These are phyloP conservation scores for Colletotrichum abscissum DNA, from an alignment of 2,329 filamentous ascomycete genomes.

Conservation along the genomic window DNA sequence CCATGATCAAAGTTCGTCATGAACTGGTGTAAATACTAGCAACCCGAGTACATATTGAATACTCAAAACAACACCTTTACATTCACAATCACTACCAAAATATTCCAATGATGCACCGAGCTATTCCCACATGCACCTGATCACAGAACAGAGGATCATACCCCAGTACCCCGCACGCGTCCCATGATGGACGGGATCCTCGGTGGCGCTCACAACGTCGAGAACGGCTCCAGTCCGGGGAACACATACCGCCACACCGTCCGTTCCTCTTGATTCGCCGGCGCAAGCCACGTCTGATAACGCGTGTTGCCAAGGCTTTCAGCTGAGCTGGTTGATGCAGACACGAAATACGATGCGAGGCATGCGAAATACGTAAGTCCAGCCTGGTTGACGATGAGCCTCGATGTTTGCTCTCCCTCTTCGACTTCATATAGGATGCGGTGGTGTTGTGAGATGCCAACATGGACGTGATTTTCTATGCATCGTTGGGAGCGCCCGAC, in stretches of 20 bases:
- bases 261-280: not conserved
- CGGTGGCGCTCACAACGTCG: not conserved
- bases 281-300: not conserved
- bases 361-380: not conserved
- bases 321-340: not conserved
- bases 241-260: not conserved
- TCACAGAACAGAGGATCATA: constrained; percentile 3
- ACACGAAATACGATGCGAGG: constrained; percentile 22
- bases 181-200: constrained; percentile 16
- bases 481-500: constrained; percentile 7
- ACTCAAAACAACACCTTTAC: not conserved
- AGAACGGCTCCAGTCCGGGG: constrained; percentile 10
- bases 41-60: not conserved
- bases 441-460: not conserved
- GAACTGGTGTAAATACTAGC: not conserved
- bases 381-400: not conserved
- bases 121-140: not conserved
- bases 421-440: not conserved
- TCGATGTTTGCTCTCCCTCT: not conserved
- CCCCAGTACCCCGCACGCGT: constrained; percentile 32
- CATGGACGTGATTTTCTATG: not conserved
- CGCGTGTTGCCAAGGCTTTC: not conserved
- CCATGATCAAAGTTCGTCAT: constrained; percentile 3
- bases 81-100: not conserved
- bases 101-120: not conserved